A percentile compares a stretch with the other conserved stretches of the same genome.
Conservation (phyloP, 164 flowering plant genomes). For the Pachysandra terminalis region DNA sequence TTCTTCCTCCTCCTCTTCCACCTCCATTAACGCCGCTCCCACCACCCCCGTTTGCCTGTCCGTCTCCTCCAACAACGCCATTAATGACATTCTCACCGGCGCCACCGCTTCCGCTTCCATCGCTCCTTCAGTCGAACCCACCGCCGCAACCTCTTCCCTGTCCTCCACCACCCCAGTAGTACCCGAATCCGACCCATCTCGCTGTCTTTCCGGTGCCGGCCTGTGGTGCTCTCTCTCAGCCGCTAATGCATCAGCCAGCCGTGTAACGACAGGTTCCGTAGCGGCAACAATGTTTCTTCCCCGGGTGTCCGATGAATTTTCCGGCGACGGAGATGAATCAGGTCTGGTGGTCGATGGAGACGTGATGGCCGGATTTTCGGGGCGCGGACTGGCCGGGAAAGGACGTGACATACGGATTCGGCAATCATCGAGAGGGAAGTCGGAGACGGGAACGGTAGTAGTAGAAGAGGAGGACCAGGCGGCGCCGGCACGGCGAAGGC, state of each 20-base stretch:
- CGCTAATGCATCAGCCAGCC: slow-evolving; percentile 8
- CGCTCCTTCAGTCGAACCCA: too few species aligned
- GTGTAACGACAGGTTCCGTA: background rate
- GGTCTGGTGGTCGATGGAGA: background rate
- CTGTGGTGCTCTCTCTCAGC: slow-evolving; percentile 6
- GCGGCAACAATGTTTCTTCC: background rate
- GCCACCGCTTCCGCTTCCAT: slow-evolving; percentile 8
- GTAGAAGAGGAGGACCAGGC: slow-evolving; percentile 38
- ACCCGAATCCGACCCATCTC: slow-evolving; percentile 3
- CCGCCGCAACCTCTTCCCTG: background rate
- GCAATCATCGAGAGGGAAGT: slow-evolving; percentile 11
- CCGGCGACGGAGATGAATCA: background rate
- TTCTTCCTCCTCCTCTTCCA: slow-evolving; percentile 25
- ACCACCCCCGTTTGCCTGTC: slow-evolving; percentile 45
- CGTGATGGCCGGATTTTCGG: background rate
- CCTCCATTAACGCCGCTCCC: slow-evolving; percentile 21
- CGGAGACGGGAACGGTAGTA: slow-evolving; percentile 22
- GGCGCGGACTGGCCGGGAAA: slow-evolving; percentile 4
- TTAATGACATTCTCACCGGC: slow-evolving; percentile 67
- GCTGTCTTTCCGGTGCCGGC: background rate
- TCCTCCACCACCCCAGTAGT: slow-evolving; percentile 1
- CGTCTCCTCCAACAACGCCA: slow-evolving; percentile 80
- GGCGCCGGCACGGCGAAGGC: slow-evolving; percentile 43
- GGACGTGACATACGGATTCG: slow-evolving; percentile 1
- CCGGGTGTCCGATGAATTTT: background rate